These are phyloP conservation scores for Aspergillus persii DNA, from an alignment of 2,329 filamentous ascomycete species.

Conservation along the genomic window DNA sequence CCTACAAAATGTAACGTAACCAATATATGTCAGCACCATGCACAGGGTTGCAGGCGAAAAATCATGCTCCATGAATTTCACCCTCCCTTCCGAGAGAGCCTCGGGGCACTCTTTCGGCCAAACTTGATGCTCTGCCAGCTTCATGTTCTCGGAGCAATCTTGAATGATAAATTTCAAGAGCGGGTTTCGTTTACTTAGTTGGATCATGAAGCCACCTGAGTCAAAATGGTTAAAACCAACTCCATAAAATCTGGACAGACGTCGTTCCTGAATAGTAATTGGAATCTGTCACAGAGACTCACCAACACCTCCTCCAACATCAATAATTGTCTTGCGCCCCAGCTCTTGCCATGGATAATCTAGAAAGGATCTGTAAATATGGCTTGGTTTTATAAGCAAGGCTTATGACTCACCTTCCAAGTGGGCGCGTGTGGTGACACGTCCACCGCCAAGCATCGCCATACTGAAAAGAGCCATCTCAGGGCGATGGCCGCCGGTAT, in stretches of 20 bases:
- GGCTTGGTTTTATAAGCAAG: too few species aligned
- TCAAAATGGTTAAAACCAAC: too few species aligned
- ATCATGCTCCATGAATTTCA: slow-evolving; percentile 4
- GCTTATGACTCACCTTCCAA: too few species aligned
- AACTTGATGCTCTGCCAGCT: neutral
- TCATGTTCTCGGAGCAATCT: neutral
- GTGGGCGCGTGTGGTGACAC: neutral
- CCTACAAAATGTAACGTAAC: slow-evolving; percentile 9
- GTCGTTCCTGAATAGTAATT: slow-evolving; percentile 2
- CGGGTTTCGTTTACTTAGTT: slow-evolving; percentile 1
- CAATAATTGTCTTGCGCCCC: slow-evolving; percentile 1
- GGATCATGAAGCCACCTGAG: too few species aligned
- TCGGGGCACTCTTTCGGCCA: slow-evolving; percentile 2
- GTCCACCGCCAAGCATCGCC: slow-evolving; percentile 11
- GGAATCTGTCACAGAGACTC: too few species aligned
- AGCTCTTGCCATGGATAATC: slow-evolving; percentile 8
- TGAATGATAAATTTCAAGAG: slow-evolving; percentile 5
- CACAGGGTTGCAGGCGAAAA: slow-evolving; percentile 10
- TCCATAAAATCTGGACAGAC: too few species aligned
- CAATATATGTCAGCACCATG: slow-evolving; percentile 8
- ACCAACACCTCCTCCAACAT: slow-evolving; percentile 13
- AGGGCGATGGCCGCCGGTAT: too few species aligned
- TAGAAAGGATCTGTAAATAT: too few species aligned
- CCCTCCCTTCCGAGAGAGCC: neutral
- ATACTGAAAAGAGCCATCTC: slow-evolving; percentile 10